Evolutionary conservation across 2,329 filamentous ascomycete species (phyloP).

Genomic region (Shiraia sp.): DNA sequence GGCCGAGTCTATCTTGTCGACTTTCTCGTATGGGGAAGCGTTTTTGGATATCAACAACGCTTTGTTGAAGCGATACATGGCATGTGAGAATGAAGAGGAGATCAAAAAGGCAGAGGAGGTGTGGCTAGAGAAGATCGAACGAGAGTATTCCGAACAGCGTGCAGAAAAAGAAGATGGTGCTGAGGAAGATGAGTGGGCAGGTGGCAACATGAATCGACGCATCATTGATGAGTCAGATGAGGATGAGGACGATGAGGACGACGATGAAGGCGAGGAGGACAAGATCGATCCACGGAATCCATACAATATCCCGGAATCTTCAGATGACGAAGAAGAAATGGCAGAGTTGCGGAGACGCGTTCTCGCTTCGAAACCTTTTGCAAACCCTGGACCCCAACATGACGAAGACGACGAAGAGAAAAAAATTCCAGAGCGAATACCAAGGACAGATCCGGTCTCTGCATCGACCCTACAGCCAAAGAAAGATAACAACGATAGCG

Average conservation of each 20-base stretch:
- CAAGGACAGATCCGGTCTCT: slow-evolving; percentile 55
- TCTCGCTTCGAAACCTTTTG: slow-evolving; percentile 87
- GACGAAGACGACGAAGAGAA: slow-evolving; percentile 48
- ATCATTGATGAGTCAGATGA: slow-evolving; percentile 45
- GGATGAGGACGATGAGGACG: slow-evolving; percentile 56
- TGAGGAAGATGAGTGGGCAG: slow-evolving; percentile 81
- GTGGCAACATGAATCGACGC: slow-evolving; percentile 81
- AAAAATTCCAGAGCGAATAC: slow-evolving; percentile 63
- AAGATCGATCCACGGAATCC: slow-evolving; percentile 64
- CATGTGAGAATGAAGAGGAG: slow-evolving; percentile 77
- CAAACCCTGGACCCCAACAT: slow-evolving; percentile 56
- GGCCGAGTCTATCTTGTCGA: slow-evolving; percentile 80
- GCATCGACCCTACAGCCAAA: slow-evolving; percentile 38
- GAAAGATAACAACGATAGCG: slow-evolving; percentile 66
- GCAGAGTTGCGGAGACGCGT: slow-evolving; percentile 87
- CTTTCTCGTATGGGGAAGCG: slow-evolving; percentile 84
- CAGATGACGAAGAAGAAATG: slow-evolving; percentile 87
- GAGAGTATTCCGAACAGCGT: slow-evolving; percentile 82
- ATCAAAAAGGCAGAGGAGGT: slow-evolving; percentile 83
- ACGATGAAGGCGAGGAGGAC: slow-evolving; percentile 47
- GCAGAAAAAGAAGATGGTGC: slow-evolving; percentile 61
- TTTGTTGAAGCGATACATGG: slow-evolving; percentile 81
- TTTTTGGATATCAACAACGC: slow-evolving; percentile 91
- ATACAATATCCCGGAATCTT: slow-evolving; percentile 73
- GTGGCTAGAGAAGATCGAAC: slow-evolving; percentile 89